Percentiles rank a stretch among this genome's conserved stretches.
Evolutionary conservation across 1,284 basidiomycete species (phyloP).

Genomic region (Xanthoconium separans): DNA sequence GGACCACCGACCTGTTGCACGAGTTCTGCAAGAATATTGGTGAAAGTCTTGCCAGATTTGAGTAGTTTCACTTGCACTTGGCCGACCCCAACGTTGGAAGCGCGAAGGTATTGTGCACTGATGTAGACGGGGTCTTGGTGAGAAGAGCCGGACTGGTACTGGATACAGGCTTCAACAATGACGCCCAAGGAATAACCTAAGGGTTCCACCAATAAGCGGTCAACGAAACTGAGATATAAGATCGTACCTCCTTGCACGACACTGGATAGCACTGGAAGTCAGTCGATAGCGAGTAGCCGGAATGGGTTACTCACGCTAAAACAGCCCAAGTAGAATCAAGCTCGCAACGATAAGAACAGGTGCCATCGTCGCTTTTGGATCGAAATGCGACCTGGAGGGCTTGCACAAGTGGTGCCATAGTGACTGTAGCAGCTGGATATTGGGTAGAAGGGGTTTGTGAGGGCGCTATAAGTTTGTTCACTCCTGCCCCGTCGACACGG

Average conservation of each 20-base stretch:
- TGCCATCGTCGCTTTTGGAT: constrained; percentile 17
- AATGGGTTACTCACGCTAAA: constrained; percentile 37
- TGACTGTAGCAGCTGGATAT: neutral
- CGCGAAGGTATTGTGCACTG: constrained; percentile 55
- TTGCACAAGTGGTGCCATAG: constrained; percentile 18
- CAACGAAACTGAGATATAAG: neutral
- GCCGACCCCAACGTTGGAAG: constrained; percentile 40
- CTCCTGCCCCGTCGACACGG: too few species aligned
- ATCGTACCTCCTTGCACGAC: constrained; percentile 54
- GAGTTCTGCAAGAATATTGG: constrained; percentile 56
- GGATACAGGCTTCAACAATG: constrained; percentile 51
- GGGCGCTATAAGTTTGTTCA: too few species aligned
- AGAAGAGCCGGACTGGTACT: constrained; percentile 43
- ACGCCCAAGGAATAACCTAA: constrained; percentile 58
- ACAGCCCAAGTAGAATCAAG: constrained; percentile 47
- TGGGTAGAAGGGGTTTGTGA: neutral
- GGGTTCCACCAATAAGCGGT: neutral
- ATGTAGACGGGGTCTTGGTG: constrained; percentile 59
- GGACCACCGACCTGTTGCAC: constrained; percentile 47
- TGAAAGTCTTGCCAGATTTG: constrained; percentile 49
- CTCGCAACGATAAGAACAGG: constrained; percentile 37
- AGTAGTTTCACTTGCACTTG: constrained; percentile 46
- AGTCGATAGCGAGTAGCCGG: neutral
- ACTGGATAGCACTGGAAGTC: constrained; percentile 29
- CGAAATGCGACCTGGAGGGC: constrained; percentile 23